phyloP scores from a whole-genome alignment of 345 rosid genomes.

The Pistacia vera region DNA sequence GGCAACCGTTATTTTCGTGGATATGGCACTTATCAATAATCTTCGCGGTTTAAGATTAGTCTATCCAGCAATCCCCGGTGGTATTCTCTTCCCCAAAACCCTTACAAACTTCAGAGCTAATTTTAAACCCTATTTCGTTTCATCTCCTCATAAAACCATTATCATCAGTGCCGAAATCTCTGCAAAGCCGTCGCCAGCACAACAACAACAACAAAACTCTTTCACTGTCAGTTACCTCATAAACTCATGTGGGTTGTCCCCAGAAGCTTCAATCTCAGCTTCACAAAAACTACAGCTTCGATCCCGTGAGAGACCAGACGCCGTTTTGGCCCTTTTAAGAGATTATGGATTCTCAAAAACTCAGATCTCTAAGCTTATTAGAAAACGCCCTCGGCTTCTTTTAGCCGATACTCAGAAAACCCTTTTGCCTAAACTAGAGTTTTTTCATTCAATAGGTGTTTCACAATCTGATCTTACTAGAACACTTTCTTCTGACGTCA shows the following conservation, averaged over 20 bases:
- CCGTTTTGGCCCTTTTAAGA: slow-evolving; percentile 38
- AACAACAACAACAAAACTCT: slow-evolving; percentile 22
- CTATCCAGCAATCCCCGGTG: not conserved
- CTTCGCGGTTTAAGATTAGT: not conserved
- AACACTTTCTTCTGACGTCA: slow-evolving; percentile 30
- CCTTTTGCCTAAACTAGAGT: slow-evolving; percentile 44
- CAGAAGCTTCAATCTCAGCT: slow-evolving; percentile 33
- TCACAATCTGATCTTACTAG: slow-evolving; percentile 34
- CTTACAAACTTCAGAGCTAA: not conserved
- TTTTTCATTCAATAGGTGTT: slow-evolving; percentile 41
- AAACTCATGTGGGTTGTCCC: slow-evolving; percentile 45
- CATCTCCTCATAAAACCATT: slow-evolving; percentile 22
- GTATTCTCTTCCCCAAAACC: not conserved
- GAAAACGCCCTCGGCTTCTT: slow-evolving; percentile 38
- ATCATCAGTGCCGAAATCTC: not conserved
- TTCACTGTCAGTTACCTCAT: slow-evolving; percentile 39
- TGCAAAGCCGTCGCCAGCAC: slow-evolving; percentile 5
- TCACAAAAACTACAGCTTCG: slow-evolving; percentile 32
- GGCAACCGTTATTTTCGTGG: no score
- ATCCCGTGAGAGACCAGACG: slow-evolving; percentile 35
- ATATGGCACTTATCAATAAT: slow-evolving; percentile 14
- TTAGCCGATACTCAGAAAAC: slow-evolving; percentile 28
- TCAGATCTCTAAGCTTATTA: slow-evolving; percentile 40
- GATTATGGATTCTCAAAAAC: slow-evolving; percentile 36
- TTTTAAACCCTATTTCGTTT: slow-evolving; percentile 15